These are phyloP conservation scores for Huiozyma sinensis DNA, from an alignment of 805 yeast genomes.

Conservation along the genomic window DNA sequence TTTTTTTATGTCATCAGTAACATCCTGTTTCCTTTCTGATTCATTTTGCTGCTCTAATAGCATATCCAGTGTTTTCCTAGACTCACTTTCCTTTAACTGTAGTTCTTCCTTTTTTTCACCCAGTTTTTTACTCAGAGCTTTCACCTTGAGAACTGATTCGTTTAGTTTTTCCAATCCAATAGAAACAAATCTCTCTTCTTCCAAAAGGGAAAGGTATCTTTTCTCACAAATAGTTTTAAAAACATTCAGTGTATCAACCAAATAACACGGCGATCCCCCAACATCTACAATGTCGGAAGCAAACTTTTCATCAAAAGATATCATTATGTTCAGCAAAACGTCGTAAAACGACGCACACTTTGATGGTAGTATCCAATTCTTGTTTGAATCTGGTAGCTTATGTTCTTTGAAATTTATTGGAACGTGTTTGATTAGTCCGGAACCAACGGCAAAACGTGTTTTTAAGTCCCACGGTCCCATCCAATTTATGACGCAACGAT, in stretches of 20 bases:
- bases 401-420: slow-evolving; percentile 46
- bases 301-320: slow-evolving; percentile 35
- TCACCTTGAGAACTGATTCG: slow-evolving; percentile 68
- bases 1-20: slow-evolving; percentile 64
- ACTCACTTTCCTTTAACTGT: slow-evolving; percentile 50
- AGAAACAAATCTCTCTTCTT: slow-evolving; percentile 58
- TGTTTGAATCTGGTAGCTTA: slow-evolving; percentile 24
- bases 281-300: slow-evolving; percentile 1
- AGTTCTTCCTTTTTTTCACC: slow-evolving; percentile 43
- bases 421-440: slow-evolving; percentile 30
- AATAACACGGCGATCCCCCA: slow-evolving; percentile 41
- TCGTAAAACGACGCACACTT: slow-evolving; percentile 29
- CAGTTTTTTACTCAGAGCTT: slow-evolving; percentile 43
- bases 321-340: slow-evolving; percentile 36
- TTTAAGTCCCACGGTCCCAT: slow-evolving; percentile 70
- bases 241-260: slow-evolving; percentile 37
- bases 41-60: slow-evolving; percentile 83
- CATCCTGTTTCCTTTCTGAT: slow-evolving; percentile 82
- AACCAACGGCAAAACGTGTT: slow-evolving; percentile 43
- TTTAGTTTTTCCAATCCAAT: slow-evolving; percentile 64
- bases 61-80: slow-evolving; percentile 55
- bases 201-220: slow-evolving; percentile 44
- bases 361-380: slow-evolving; percentile 6
- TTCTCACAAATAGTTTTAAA: slow-evolving; percentile 35
- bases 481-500: slow-evolving; percentile 82